These are phyloP conservation scores for Clitoria ternatea DNA, from an alignment of 306 rosid genomes.

Conservation along the genomic window DNA sequence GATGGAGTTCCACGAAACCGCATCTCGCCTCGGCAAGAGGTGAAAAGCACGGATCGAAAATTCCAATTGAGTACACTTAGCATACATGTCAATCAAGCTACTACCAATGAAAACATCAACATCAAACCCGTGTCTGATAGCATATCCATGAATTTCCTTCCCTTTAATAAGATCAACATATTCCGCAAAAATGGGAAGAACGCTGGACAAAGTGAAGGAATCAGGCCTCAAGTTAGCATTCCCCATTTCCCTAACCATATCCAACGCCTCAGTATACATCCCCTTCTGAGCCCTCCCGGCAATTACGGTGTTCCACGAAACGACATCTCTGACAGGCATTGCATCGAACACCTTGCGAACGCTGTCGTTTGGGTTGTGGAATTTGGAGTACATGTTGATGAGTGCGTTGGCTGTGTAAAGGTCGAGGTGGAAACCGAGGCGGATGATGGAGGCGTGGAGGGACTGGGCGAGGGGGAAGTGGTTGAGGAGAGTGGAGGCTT, in stretches of 20 bases:
- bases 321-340: constrained; percentile 66
- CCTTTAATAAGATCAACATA: constrained; percentile 59
- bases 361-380: constrained; percentile 31
- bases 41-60: constrained; percentile 47
- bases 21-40: constrained; percentile 43
- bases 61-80: constrained; percentile 57
- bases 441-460: constrained; percentile 51
- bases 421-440: constrained; percentile 52
- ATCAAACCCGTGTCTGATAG: constrained; percentile 61
- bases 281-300: constrained; percentile 70
- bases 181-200: constrained; percentile 77
- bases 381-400: constrained; percentile 63
- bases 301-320: constrained; percentile 89
- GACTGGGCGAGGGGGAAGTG: constrained; percentile 51
- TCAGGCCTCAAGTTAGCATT: constrained; percentile 54
- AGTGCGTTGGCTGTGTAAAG: constrained; percentile 77
- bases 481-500: constrained; percentile 53
- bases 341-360: constrained; percentile 64
- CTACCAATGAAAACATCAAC: constrained; percentile 70
- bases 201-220: constrained; percentile 71
- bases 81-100: constrained; percentile 86
- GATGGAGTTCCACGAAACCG: constrained; percentile 77
- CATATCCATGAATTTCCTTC: constrained; percentile 77
- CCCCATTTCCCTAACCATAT: constrained; percentile 60
- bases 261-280: constrained; percentile 48